Conservation (phyloP, 768 basidiomycete species). For the Tulasnella calospora region DNA sequence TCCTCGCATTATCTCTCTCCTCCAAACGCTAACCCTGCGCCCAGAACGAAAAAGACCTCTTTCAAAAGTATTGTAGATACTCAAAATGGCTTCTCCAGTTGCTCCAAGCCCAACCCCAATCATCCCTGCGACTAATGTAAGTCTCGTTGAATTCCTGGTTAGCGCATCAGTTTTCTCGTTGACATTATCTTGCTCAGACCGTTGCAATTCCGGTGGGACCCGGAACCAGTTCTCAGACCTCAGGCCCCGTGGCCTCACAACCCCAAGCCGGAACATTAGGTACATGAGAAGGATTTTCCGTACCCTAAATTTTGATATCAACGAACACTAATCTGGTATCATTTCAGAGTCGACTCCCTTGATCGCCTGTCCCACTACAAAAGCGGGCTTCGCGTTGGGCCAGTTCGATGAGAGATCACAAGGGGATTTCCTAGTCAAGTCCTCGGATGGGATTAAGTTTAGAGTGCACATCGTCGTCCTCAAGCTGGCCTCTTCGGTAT, state of each 20-base stretch:
- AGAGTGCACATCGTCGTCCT: background rate
- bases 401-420: background rate
- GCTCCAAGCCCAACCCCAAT: background rate
- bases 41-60: too few relatives aligned
- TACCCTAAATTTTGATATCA: background rate
- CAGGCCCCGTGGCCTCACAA: background rate
- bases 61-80: too few relatives aligned
- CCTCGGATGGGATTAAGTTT: slow-evolving; percentile 7
- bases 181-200: background rate
- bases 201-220: background rate
- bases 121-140: background rate
- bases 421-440: background rate
- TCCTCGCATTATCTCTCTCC: background rate
- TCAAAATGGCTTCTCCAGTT: background rate
- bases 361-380: background rate
- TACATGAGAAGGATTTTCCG: background rate
- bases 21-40: too few relatives aligned
- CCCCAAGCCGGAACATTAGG: background rate
- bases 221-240: background rate
- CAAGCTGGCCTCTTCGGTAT: slow-evolving; percentile 2
- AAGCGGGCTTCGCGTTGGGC: background rate
- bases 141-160: background rate
- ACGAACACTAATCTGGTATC: background rate
- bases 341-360: background rate
- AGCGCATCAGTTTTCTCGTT: background rate